Evolutionary conservation across 1,139 yeast species (phyloP).

Genomic region (Suhomyces wounanorum): DNA sequence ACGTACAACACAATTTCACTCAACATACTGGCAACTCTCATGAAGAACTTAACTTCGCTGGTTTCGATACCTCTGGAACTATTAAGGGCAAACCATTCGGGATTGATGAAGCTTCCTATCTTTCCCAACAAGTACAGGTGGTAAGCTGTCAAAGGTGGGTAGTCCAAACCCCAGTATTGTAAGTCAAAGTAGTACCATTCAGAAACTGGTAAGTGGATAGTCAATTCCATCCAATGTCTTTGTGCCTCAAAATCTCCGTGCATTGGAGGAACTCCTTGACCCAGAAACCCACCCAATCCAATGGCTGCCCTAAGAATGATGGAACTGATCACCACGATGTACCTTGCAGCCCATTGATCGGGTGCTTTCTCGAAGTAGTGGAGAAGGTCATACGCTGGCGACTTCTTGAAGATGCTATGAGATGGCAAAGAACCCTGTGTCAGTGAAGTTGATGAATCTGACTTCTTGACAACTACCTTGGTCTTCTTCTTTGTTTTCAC

Average conservation of each 20-base stretch:
- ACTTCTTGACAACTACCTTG: constrained; percentile 6
- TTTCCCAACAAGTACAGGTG: constrained; percentile 83
- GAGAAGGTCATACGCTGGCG: constrained; percentile 45
- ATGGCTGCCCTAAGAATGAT: constrained; percentile 79
- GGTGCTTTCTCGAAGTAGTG: constrained; percentile 57
- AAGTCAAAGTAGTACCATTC: constrained; percentile 90
- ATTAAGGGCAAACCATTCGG: constrained; percentile 75
- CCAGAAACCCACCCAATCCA: constrained; percentile 88
- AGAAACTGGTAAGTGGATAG: constrained; percentile 68
- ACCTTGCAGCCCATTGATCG: constrained; percentile 88
- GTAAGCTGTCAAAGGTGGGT: constrained; percentile 95
- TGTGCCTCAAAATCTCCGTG: constrained; percentile 98
- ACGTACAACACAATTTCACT: constrained; percentile 76
- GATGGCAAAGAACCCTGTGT: not conserved
- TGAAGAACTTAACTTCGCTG: constrained; percentile 67
- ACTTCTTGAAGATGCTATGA: constrained; percentile 20
- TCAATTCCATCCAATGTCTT: constrained; percentile 96
- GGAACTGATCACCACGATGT: constrained; percentile 73
- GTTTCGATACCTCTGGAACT: constrained; percentile 75
- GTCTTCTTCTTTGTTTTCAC: constrained; percentile 16
- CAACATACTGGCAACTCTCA: constrained; percentile 76
- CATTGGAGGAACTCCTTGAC: constrained; percentile 67
- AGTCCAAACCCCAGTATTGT: constrained; percentile 95
- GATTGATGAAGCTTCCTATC: constrained; percentile 63
- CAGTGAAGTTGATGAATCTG: not conserved